Base-by-base conservation (phyloP, 179 eudicot genomes). In the Dionaea muscipula region DNA sequence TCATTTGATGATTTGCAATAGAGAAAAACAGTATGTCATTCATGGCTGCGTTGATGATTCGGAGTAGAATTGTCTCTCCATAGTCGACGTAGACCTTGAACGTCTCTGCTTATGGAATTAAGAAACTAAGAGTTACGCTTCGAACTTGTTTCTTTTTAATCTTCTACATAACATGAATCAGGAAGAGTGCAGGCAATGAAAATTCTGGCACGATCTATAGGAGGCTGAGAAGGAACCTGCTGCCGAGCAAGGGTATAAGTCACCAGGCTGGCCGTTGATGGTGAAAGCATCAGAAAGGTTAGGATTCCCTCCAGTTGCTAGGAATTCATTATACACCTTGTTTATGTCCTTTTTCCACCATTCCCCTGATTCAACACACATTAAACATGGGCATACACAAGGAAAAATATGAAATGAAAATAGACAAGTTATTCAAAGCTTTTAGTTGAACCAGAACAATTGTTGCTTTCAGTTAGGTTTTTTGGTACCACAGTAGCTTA, bases 231-330 rank as follows among this genome's bases (percentile, higher is more conserved):
- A n/a, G n/a, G 8, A 45, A 77, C 82, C 69, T 61, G 37, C 8
- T 17, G 1, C 43, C 5, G 82, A 74, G 63, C 82, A 77, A 28
- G 68, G 67, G 39, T 74, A 74, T 28, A 73, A 57, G 23, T 68
- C 70, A 37, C 82, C 82, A 13, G 82, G 82, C 19, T 71, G 82
- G 31, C 82, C 79, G 60, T 77, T 77, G 25, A 77, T 71, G 25
- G 72, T 75, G 41, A 40, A 70, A 14, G 78, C 80, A 60, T 75
- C 80, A 6, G 84, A 78, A 8, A 39, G 53, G 44, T 60, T 72
- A 2, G 84, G 80, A 11, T 22, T 57, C 26, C 80, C 84, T 37
- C 84, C 84, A 0, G 67, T 26, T 26, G 51, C 68, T 12, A 65
- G 20, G 48, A 72, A 72, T 10, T 67, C 70, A 19, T 49, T 26